Evolutionary conservation across 352 stramenopile species (phyloP).

Genomic region (Phytophthora parvispora): DNA sequence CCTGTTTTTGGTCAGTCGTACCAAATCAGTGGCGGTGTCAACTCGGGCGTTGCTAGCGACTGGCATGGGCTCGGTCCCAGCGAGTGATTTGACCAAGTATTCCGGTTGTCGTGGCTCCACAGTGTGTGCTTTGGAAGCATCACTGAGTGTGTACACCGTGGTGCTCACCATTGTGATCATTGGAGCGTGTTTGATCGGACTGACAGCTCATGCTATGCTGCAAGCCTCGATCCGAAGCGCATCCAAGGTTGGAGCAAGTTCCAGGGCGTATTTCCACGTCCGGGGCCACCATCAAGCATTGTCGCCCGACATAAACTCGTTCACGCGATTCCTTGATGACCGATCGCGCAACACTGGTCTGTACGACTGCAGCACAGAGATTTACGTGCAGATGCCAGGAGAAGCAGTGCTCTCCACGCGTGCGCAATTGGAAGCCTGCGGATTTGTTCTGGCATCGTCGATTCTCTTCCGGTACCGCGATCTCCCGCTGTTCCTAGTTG

Average conservation of each 20-base stretch:
- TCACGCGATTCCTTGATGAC: constrained; percentile 49
- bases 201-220: constrained; percentile 26
- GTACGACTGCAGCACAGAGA: constrained; percentile 40
- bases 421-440: constrained; percentile 37
- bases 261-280: neutral
- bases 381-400: constrained; percentile 32
- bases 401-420: constrained; percentile 35
- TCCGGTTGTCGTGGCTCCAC: constrained; percentile 43
- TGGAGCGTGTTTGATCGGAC: constrained; percentile 7
- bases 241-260: constrained; percentile 7
- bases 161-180: constrained; percentile 30
- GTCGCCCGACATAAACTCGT: constrained; percentile 34
- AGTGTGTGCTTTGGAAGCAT: constrained; percentile 36
- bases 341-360: constrained; percentile 32
- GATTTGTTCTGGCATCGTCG: constrained; percentile 38
- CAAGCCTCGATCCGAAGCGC: constrained; percentile 7
- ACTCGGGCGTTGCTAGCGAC: constrained; percentile 24
- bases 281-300: neutral
- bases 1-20: constrained; percentile 26
- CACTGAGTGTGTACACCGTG: constrained; percentile 27
- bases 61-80: constrained; percentile 36
- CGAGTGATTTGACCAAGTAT: constrained; percentile 31
- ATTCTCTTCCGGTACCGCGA: constrained; percentile 48
- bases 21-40: constrained; percentile 1
- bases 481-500: constrained; percentile 34